Base-by-base conservation (phyloP, 495 filamentous ascomycete genomes). In the Aspergillus diversus region DNA sequence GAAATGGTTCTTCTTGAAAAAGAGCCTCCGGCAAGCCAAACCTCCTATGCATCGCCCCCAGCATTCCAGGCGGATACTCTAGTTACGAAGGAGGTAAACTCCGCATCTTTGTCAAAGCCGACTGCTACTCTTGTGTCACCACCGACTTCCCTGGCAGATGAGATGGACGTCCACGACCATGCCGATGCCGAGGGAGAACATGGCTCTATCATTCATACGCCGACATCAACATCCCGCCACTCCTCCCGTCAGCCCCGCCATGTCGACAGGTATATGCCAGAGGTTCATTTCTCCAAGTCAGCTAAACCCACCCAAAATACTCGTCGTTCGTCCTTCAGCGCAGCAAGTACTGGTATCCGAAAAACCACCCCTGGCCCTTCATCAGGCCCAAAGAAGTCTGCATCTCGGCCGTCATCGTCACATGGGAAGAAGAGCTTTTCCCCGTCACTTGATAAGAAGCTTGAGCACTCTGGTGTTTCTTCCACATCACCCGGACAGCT, bases 201-300 rank as follows among this genome's bases (percentile, higher is more conserved):
- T 32, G 56, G 61, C 9, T 57, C 66, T 35, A 61, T 72, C 8
- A 66, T 82, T 17, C 74, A 78, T 57, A 78, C 81, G 15, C 80
- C 80, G 6, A 81, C 80, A 8, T 77, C 79, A 3, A 81, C 72
- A 60, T 83, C 82, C 32, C 76, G 81, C 7, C 79, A 82, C 43
- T 82, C 79, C 7, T 84, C 80, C 49, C 80, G 80, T 43, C 82
- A 82, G 58, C 79, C 82, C 17, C 77, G 77, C 51, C 75, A 80
- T 57, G 69, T 74, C 39, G 80, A 82, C 7, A 66, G 81, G 27
- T 80, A 78, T 54, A 71, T 73, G 33, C 75, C 79, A 9, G 80
- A 83, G 43, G 67, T 73, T 9, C 69, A 71, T 53, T 57, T 69
- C 35, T 69, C 67, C 31, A 77, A 78, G 52, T 59, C 67, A 5